Evolutionary conservation across 2,329 filamentous ascomycete species (phyloP).

Genomic region (Septoria petroselini): DNA sequence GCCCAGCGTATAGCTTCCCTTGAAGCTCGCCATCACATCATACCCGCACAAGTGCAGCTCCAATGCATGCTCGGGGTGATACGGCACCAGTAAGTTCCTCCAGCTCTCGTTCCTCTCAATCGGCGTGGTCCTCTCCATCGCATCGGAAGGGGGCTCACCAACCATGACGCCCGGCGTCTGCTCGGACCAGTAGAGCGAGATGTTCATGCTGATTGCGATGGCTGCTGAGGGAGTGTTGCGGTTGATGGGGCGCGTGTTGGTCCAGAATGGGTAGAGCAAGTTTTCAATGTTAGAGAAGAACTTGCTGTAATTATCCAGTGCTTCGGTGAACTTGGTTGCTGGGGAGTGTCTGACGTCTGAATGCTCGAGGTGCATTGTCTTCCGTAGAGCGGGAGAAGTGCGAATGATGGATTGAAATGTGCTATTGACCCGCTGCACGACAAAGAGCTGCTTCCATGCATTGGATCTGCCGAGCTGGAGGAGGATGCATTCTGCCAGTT

Average conservation of each 20-base stretch:
- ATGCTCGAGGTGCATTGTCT: constrained; percentile 23
- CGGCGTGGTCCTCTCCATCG: constrained; percentile 17
- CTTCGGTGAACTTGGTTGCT: constrained; percentile 14
- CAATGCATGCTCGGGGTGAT: constrained; percentile 21
- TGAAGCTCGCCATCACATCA: constrained; percentile 22
- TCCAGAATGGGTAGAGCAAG: constrained; percentile 28
- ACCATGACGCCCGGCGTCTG: constrained; percentile 20
- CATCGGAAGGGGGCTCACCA: constrained; percentile 15
- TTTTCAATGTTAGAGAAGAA: constrained; percentile 26
- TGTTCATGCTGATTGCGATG: constrained; percentile 23
- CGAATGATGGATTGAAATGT: constrained; percentile 21
- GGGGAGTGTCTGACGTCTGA: constrained; percentile 5
- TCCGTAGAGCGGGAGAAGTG: constrained; percentile 21
- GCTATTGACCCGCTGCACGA: constrained; percentile 23
- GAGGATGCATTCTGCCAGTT: constrained; percentile 26
- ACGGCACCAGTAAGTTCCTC: constrained; percentile 25
- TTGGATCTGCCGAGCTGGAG: constrained; percentile 21
- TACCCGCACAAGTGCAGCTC: constrained; percentile 28
- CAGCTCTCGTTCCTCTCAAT: constrained; percentile 24
- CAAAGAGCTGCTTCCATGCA: constrained; percentile 25
- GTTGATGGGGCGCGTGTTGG: constrained; percentile 20
- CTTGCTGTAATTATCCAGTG: constrained; percentile 20
- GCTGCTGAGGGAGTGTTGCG: constrained; percentile 7
- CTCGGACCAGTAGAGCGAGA: constrained; percentile 26
- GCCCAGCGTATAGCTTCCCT: constrained; percentile 19